Base-by-base conservation (phyloP, 768 basidiomycete genomes). In the Suillus luteus region DNA sequence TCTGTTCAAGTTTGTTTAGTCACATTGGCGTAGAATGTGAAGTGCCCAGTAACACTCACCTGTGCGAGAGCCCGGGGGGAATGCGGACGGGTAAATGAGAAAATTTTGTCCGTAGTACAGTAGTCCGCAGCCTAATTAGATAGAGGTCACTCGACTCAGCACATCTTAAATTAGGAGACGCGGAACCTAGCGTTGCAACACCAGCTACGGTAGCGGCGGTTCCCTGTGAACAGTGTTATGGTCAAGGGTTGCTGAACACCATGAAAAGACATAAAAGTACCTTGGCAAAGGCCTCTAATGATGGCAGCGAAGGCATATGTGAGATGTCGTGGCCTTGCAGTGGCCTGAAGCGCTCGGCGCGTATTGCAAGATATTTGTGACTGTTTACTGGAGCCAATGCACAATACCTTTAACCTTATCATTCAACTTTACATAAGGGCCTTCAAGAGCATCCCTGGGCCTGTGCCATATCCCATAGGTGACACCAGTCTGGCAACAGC, bases 81-180 rank as follows among this genome's bases (percentile, higher is more conserved):
- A 89, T 9, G 89, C 88, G 19, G 93, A 89, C 1, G 95, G 95
- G 74, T 96, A 98, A 73, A 98, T 96, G 60, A 98, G 81, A 68
- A 85, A 90, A 72, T 89, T 90, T 73, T 98, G 95, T 35, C 91
- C 93, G 67, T 91, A 90, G 76, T 91, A 95, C 19, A 94, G 82
- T 41, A 95, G 81, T 11, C 90, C 88, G 58, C 83, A 84, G 64
- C 87, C 91, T 92, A 41, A 62, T 31, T n/a, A 55, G 44, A 58
- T 15, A 48, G 19, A 61, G 31, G 40, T 40, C 41, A 62, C 19
- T 54, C 7, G 37, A 31, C 31, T 31, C 31, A 54, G 51, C 22
- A 31, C 14, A 52, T 40, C 27, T 24, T 22, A 15, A 61, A 71
- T 55, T 19, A 65, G 59, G 49, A n/a, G 51, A 22, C 51, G 62